Conservation (phyloP, 257 asterid genomes). For the Nicotiana sylvestris region DNA sequence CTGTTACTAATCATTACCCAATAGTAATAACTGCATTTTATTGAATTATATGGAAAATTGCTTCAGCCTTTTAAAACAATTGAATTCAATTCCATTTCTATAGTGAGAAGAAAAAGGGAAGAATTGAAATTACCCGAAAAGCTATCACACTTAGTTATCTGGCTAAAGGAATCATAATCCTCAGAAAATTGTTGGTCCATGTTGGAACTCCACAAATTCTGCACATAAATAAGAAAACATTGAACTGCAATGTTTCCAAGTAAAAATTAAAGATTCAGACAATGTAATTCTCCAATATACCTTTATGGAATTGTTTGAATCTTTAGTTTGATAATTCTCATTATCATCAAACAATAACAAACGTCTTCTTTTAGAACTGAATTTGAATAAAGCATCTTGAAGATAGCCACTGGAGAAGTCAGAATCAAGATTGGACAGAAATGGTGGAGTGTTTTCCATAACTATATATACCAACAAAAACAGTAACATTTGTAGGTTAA, state of each 20-base stretch:
- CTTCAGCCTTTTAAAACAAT: not conserved
- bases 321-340: conserved; percentile 17
- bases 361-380: conserved; percentile 65
- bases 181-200: conserved; percentile 24
- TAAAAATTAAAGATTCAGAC: not conserved
- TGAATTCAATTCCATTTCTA: not conserved
- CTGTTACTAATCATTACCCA: not conserved
- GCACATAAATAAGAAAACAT: not conserved
- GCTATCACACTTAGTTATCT: conserved; percentile 32
- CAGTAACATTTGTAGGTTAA: not conserved
- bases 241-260: not conserved
- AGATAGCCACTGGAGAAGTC: conserved; percentile 71
- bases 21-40: too few relatives aligned
- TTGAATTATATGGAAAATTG: too few relatives aligned
- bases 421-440: conserved; percentile 24
- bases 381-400: conserved; percentile 80
- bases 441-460: conserved; percentile 37
- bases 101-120: not conserved
- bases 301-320: conserved; percentile 14
- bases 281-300: not conserved
- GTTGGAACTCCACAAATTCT: conserved; percentile 34
- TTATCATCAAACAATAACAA: conserved; percentile 31
- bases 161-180: conserved; percentile 28
- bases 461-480: conserved; percentile 6
- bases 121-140: conserved; percentile 23